A percentile compares a stretch with the other conserved stretches of the same genome.
These are phyloP conservation scores for Neofusicoccum laricinum DNA, from an alignment of 2,329 filamentous ascomycete species.

Conservation along the genomic window DNA sequence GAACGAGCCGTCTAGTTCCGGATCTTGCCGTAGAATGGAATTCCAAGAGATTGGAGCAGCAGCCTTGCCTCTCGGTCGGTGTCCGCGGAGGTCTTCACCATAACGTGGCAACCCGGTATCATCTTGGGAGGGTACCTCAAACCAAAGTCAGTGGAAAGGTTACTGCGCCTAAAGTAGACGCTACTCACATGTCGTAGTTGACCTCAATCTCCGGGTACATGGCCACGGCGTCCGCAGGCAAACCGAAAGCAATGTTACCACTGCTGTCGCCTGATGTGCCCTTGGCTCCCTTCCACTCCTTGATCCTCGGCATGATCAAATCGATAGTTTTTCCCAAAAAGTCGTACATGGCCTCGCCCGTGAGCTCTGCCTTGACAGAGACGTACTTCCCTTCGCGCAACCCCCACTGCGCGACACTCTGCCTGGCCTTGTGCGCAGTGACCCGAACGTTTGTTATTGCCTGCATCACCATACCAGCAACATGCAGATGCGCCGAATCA, in stretches of 20 bases:
- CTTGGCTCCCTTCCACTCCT: constrained; percentile 86
- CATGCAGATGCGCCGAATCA: constrained; percentile 73
- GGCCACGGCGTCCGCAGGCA: constrained; percentile 71
- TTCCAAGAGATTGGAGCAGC: constrained; percentile 66
- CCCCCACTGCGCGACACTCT: constrained; percentile 72
- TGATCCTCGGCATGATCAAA: constrained; percentile 88
- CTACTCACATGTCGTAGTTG: constrained; percentile 82
- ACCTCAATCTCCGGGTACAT: constrained; percentile 92
- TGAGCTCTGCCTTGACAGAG: constrained; percentile 73
- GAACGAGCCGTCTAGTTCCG: constrained; percentile 40
- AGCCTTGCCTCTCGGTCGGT: constrained; percentile 82
- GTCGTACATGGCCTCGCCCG: constrained; percentile 79
- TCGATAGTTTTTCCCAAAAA: constrained; percentile 89
- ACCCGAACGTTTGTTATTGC: constrained; percentile 78
- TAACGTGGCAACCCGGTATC: constrained; percentile 83
- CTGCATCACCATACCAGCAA: constrained; percentile 80
- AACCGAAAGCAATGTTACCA: constrained; percentile 82
- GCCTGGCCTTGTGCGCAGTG: constrained; percentile 65
- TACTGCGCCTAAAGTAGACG: too few relatives aligned
- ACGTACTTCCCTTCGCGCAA: constrained; percentile 69
- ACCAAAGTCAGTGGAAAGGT: constrained; percentile 33
- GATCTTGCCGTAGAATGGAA: constrained; percentile 80
- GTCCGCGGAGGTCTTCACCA: constrained; percentile 77
- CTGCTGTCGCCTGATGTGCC: constrained; percentile 78
- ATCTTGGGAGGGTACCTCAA: constrained; percentile 63